Evolutionary conservation across 2,329 filamentous ascomycete genomes (phyloP).

Genomic region (Colletotrichum acutatum): DNA sequence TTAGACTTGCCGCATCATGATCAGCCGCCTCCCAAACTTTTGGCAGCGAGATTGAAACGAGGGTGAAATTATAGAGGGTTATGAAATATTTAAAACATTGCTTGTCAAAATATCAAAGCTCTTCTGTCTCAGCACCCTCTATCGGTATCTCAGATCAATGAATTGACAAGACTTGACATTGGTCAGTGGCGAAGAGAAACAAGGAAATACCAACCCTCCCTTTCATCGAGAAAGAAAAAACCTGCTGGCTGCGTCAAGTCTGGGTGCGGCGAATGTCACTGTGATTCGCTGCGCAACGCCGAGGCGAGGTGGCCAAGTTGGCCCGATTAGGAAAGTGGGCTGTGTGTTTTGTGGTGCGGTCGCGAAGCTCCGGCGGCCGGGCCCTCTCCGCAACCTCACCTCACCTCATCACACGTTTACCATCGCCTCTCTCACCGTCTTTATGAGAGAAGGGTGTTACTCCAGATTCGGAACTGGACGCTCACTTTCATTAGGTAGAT

Average conservation of each 20-base stretch:
- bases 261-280: neutral
- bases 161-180: neutral
- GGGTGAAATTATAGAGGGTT: too few species aligned
- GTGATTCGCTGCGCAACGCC: conserved; percentile 9
- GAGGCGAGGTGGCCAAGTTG: conserved; percentile 25
- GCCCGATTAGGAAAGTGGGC: conserved; percentile 28
- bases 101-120: neutral
- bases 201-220: neutral
- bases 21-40: neutral
- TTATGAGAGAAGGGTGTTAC: neutral
- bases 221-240: neutral
- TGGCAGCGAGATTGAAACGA: too few species aligned
- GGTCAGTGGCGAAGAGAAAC: neutral
- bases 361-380: conserved; percentile 14
- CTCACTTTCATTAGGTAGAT: neutral
- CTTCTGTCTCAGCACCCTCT: neutral
- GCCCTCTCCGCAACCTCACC: conserved; percentile 15
- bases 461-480: neutral
- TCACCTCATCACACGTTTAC: conserved; percentile 16
- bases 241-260: neutral
- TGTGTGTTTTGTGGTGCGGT: neutral
- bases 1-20: neutral
- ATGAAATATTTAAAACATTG: too few species aligned
- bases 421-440: neutral
- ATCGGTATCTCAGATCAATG: neutral